A percentile compares a stretch with the other conserved stretches of the same genome.
These are phyloP conservation scores for Gastrolobium villosum DNA, from an alignment of 306 rosid genomes.

Conservation along the genomic window DNA sequence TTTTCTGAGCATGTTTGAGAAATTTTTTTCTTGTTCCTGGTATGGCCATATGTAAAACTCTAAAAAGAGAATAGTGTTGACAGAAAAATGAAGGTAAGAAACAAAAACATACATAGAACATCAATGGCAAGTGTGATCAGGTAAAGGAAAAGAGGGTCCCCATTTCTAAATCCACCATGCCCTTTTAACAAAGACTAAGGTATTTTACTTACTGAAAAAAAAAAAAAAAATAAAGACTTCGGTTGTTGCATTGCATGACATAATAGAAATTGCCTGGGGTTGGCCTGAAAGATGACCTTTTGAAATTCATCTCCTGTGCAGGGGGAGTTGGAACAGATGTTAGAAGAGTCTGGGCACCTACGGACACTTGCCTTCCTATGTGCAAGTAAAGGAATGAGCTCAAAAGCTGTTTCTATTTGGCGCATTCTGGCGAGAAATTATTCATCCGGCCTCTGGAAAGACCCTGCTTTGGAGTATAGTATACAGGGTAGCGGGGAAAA, in stretches of 20 bases:
- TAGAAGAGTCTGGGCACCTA: conserved; percentile 90
- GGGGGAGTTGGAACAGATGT: conserved; percentile 96
- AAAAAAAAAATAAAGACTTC: background rate
- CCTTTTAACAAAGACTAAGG: background rate
- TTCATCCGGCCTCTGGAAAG: conserved; percentile 85
- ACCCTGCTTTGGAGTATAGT: conserved; percentile 59
- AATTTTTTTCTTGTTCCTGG: conserved; percentile 17
- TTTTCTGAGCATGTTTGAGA: conserved; percentile 15
- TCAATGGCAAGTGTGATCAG: background rate
- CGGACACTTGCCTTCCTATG: conserved; percentile 95
- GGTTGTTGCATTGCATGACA: conserved; percentile 61
- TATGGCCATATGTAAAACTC: conserved; percentile 28
- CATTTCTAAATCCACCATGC: conserved; percentile 18
- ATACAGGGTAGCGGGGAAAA: conserved; percentile 50
- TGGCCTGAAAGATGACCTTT: conserved; percentile 63
- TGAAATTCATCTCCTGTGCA: conserved; percentile 71
- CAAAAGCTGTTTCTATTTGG: conserved; percentile 93
- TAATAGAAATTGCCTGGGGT: conserved; percentile 55
- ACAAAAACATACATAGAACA: conserved; percentile 37
- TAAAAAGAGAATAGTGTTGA: conserved; percentile 15
- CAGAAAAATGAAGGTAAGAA: conserved; percentile 32
- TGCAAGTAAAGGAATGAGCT: conserved; percentile 94
- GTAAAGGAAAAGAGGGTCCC: conserved; percentile 9
- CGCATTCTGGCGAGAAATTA: conserved; percentile 88
- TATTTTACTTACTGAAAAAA: no score